phyloP scores from a whole-genome alignment of 176 grass and related monocot species.

The Oryza glumipatula region DNA sequence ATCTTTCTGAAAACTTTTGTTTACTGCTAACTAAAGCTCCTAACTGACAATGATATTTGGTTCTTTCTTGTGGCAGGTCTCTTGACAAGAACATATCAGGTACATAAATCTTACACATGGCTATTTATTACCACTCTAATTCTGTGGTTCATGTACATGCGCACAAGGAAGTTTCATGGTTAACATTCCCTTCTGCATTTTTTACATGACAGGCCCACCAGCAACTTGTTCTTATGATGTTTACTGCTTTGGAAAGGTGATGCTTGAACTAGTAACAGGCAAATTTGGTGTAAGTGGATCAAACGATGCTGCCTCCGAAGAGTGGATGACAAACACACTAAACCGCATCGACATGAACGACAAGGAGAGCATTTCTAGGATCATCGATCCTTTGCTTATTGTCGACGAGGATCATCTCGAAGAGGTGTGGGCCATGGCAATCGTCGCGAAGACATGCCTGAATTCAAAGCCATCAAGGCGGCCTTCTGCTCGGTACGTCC shows the following conservation, averaged over 20 bases:
- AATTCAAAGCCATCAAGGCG: constrained; percentile 66
- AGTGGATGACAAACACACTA: constrained; percentile 63
- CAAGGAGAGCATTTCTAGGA: constrained; percentile 48
- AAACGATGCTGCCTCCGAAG: constrained; percentile 42
- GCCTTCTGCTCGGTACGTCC: constrained; percentile 63
- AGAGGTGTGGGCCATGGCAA: constrained; percentile 87
- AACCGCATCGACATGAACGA: constrained; percentile 55
- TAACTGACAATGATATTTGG: constrained; percentile 37
- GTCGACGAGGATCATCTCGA: constrained; percentile 93
- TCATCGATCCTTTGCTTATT: constrained; percentile 67
- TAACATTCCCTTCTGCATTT: not conserved
- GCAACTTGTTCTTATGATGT: constrained; percentile 78
- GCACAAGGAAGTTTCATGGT: not conserved
- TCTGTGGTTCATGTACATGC: not conserved
- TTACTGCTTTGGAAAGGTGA: constrained; percentile 91
- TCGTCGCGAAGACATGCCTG: constrained; percentile 84
- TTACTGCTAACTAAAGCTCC: constrained; percentile 19
- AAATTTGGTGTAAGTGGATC: constrained; percentile 72
- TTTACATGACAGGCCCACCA: constrained; percentile 57
- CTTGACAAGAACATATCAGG: constrained; percentile 69
- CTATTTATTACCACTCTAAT: not conserved
- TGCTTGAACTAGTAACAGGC: constrained; percentile 84
- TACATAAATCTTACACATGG: constrained; percentile 35
- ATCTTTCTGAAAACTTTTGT: constrained; percentile 13
- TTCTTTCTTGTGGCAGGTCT: constrained; percentile 58